Evolutionary conservation across 1,284 basidiomycete species (phyloP), one percentile per base, ranked within the genome.

Genomic region (Mycena sp.): DNA sequence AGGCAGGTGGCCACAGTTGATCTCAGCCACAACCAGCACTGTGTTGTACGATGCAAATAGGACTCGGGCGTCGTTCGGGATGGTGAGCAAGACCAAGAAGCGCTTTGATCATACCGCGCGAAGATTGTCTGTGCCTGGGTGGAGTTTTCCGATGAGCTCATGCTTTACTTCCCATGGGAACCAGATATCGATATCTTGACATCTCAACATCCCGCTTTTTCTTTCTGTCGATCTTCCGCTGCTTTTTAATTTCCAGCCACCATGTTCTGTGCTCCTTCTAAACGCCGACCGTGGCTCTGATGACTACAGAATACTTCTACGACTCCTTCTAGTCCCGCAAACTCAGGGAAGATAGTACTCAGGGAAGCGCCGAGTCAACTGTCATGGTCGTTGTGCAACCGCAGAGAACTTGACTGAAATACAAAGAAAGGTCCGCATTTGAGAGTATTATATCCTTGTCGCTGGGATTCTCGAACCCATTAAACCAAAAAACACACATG

Each of bases 61-160:
- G 37, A 37, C n/a, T 57, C 34, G 25, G 41, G 14, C 20, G n/a
- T 41, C 34, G 25, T 44, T 38, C 5, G 3, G 16, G n/a, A 38
- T 52, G 38, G n/a, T 30, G 57, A 38, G 9, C 38, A 48, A 61
- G 48, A 41, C 20, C 30, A 46, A 54, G 46, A 57, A 34, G 62
- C 62, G 67, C 46, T 61, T 57, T 59, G 67, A 62, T 50, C 48
- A 50, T 59, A 10, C 13, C 59, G 44, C 61, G 44, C 55, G 46
- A 63, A 59, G 30, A 65, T 48, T 54, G 11, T 2, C 34, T 10
- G 25, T 10, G 38, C 18, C 3, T 34, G 14, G 1, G 62, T 63
- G 62, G 67, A 64, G 62, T 55, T 59, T 54, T 41, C 52, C 61
- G 34, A 63, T 69, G 67, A 69, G 62, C 55, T 63, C 67, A 69